These are phyloP conservation scores for Lactarius deliciosus DNA, from an alignment of 768 basidiomycete genomes.

Conservation along the genomic window DNA sequence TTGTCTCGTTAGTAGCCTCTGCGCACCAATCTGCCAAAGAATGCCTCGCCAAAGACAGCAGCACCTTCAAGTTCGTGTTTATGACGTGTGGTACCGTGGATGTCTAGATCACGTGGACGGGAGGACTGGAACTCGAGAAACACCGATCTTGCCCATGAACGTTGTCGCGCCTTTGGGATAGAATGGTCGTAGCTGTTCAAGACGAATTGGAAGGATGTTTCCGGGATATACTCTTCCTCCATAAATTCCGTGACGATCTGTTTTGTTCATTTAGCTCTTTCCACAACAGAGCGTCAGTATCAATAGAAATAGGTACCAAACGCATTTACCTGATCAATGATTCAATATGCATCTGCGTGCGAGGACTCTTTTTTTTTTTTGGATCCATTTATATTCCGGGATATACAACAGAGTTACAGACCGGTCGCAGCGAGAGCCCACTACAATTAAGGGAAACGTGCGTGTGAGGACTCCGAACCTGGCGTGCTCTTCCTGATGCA, in stretches of 20 bases:
- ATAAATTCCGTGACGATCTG: conserved; percentile 44
- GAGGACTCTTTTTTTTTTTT: no score
- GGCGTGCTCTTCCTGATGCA: conserved; percentile 74
- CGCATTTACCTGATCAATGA: conserved; percentile 71
- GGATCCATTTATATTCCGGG: no score
- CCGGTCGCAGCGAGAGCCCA: no score
- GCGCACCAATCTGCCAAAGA: conserved; percentile 86
- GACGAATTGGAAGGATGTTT: conserved; percentile 80
- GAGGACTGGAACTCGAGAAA: no score
- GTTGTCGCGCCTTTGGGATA: conserved; percentile 65
- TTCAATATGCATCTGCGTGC: conserved; percentile 79
- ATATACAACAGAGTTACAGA: no score
- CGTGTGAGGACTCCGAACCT: no score
- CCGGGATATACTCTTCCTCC: conserved; percentile 57
- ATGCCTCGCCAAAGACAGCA: conserved; percentile 67
- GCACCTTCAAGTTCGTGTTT: conserved; percentile 63
- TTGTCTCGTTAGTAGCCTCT: conserved; percentile 3
- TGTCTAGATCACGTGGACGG: conserved; percentile 32
- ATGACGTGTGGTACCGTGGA: conserved; percentile 44
- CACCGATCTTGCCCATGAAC: conserved; percentile 73
- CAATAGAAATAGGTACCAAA: not conserved
- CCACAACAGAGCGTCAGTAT: not conserved
- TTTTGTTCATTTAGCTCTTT: conserved; percentile 63
- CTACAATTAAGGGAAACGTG: no score
- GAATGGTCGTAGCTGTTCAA: conserved; percentile 75